Evolutionary conservation across 2,329 filamentous ascomycete genomes (phyloP), one percentile per base, ranked within the genome.

Genomic region (Blastomyces percursus): DNA sequence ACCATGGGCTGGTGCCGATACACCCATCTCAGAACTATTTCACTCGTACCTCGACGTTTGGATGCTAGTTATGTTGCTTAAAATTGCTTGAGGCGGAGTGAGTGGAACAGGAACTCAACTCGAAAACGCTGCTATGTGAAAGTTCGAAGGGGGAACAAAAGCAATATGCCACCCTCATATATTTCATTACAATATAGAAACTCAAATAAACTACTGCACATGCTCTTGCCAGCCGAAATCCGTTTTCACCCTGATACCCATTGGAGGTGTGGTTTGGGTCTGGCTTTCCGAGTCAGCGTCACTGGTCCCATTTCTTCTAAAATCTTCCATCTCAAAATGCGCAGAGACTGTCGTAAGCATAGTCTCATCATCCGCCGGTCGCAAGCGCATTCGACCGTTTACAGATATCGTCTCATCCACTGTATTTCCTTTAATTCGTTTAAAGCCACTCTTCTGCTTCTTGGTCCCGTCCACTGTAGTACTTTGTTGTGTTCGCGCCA

Each of bases 211-310:
- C 16, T 54, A 54, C 51, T 54, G 55, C 3, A 40, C 24, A 42
- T 57, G 14, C 27, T 57, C 55, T 24, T 42, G 32, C 55, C 55
- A 57, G 32, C 40, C 35, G 35, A 57, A 57, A 16, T 57, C 55
- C 32, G 21, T 57, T 35, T 57, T 57, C 21, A 57, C 55, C 21
- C 55, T 57, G 38, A 57, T 57, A 42, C 32, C 32, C 55, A 56
- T 56, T 7, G 50, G 24, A 52, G 50, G 27, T 11, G 51, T 35
- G 19, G 30, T 4, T 32, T 54, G 27, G 9, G 7, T 54, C 9
- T 42, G 21, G 11, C 38, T 42, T 16, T 42, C 55, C 16, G 32
- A 35, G n/a, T 57, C 55, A 21, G 1, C 14, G 14, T 57, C 55
- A 42, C 55, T 42, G 2, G 55, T 16, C 19, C 35, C 55, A 42